Evolutionary conservation across 2,329 filamentous ascomycete species (phyloP), one percentile per base, ranked within the genome.

Genomic region (Volutella citrinella): DNA sequence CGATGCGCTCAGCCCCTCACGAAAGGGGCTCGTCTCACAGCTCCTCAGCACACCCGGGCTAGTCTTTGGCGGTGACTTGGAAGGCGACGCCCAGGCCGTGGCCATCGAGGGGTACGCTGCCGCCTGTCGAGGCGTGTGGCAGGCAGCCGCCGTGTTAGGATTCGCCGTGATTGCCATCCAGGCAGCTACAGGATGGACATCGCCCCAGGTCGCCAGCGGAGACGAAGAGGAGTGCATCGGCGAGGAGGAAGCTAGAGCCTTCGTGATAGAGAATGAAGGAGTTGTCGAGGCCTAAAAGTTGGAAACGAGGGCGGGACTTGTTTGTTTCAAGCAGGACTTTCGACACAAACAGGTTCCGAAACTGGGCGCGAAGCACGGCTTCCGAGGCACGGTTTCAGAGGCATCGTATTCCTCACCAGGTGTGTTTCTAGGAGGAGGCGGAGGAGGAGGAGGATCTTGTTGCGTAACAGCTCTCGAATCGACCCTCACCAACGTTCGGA

Each of bases 41-140:
- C 61, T 79, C 24, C 55, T 74, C 6, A 72, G 72, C 4, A 71
- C 72, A 19, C 74, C 75, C 0, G 66, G 68, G 2, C 53, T 72
- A 2, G 72, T 78, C 1, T 70, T 64, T 30, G 54, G 64, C 27
- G 64, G 64, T 5, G 63, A 54, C 0, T 50, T 78, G 30, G 57
- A 46, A 7, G 44, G 42, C 2, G 55, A 52, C 3, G 74, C 76
- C 49, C 64, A 57, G 27, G 42, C 41, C 0, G 57, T 78, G 7
- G 74, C 74, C 1, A 56, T 76, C 0, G 41, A 55, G 9, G 66
- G 68, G 5, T 78, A 78, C 38, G 66, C 67, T 14, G 53, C 49
- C 9, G 69, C 73, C 1, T 52, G 72, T 12, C 56, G 49, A 32
- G 59, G 63, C 4, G 54, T 76, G 15, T 78, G 75, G 55, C 62